A percentile compares a stretch with the other conserved stretches of the same genome.
Evolutionary conservation across 176 grass and related monocot species (phyloP).

Genomic region (Miscanthus lutarioriparius): DNA sequence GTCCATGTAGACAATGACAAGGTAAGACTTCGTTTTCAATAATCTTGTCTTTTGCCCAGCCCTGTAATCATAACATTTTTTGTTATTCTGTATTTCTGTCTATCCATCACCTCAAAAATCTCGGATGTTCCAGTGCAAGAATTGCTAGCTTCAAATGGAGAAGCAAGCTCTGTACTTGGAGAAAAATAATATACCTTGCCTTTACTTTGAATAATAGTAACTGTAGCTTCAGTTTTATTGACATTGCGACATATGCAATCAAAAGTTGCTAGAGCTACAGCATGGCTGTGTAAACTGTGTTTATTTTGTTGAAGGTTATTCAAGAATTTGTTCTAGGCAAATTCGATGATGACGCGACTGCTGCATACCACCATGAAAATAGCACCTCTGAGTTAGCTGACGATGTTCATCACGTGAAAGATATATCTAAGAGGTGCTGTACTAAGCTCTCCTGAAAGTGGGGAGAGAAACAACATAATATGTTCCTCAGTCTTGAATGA

Average conservation of each 20-base stretch:
- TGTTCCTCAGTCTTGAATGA: not conserved
- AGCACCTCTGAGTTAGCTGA: constrained; percentile 47
- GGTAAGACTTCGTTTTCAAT: not conserved
- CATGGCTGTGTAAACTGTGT: not conserved
- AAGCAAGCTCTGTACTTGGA: not conserved
- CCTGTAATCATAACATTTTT: not conserved
- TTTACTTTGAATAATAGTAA: constrained; percentile 2
- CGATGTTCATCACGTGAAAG: constrained; percentile 52
- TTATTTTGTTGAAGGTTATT: constrained; percentile 53
- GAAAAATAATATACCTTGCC: not conserved
- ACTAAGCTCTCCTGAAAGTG: not conserved
- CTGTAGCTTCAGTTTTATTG: not conserved
- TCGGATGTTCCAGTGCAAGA: not conserved
- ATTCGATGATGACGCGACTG: constrained; percentile 68
- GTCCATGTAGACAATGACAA: constrained; percentile 39
- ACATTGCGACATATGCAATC: not conserved
- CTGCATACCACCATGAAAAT: constrained; percentile 65
- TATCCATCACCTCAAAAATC: not conserved
- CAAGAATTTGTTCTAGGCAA: constrained; percentile 93
- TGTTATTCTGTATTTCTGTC: constrained; percentile 30
- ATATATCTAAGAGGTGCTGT: constrained; percentile 75
- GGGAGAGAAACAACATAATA: not conserved
- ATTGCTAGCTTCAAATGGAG: constrained; percentile 9
- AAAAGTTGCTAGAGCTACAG: constrained; percentile 15
- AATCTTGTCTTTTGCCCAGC: not conserved